phyloP scores from a whole-genome alignment of 129 eudicot genomes.

The Chrysanthemum lavandulifolium region DNA sequence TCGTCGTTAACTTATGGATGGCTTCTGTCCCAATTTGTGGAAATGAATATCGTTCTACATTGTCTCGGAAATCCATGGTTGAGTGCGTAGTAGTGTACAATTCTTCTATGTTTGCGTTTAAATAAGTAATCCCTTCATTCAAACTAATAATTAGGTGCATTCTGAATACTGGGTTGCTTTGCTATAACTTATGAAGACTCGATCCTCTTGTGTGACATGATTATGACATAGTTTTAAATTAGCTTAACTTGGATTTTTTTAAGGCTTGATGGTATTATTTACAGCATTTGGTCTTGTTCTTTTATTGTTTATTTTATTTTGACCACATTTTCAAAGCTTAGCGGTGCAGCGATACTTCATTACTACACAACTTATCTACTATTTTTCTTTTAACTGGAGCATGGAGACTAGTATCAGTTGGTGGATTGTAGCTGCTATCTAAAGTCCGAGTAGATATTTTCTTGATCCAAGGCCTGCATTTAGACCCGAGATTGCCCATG shows the following conservation, averaged over 20 bases:
- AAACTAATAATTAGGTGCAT: slow-evolving; percentile 26
- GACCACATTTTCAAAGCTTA: slow-evolving; percentile 22
- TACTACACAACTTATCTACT: slow-evolving; percentile 6
- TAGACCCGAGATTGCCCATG: neutral
- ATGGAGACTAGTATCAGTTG: slow-evolving; percentile 2
- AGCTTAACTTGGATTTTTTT: slow-evolving; percentile 13
- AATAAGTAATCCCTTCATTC: slow-evolving; percentile 35
- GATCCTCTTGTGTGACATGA: slow-evolving; percentile 20
- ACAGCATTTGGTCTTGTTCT: neutral
- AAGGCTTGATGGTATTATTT: slow-evolving; percentile 7
- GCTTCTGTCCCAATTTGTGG: slow-evolving; percentile 17
- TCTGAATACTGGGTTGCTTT: slow-evolving; percentile 23
- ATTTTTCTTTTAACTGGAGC: slow-evolving; percentile 10
- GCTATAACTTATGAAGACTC: slow-evolving; percentile 22
- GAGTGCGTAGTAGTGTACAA: slow-evolving; percentile 43
- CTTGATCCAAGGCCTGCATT: slow-evolving; percentile 5
- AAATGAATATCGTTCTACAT: slow-evolving; percentile 28
- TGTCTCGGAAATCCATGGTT: slow-evolving; percentile 41
- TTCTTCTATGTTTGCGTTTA: slow-evolving; percentile 43
- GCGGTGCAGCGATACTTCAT: slow-evolving; percentile 16
- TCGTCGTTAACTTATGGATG: slow-evolving; percentile 50
- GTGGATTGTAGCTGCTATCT: slow-evolving; percentile 14
- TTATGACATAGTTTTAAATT: slow-evolving; percentile 26
- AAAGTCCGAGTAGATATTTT: neutral
- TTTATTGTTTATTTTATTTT: neutral